Evolutionary conservation across 2,329 filamentous ascomycete genomes (phyloP).

Genomic region (Huntiella decipiens): DNA sequence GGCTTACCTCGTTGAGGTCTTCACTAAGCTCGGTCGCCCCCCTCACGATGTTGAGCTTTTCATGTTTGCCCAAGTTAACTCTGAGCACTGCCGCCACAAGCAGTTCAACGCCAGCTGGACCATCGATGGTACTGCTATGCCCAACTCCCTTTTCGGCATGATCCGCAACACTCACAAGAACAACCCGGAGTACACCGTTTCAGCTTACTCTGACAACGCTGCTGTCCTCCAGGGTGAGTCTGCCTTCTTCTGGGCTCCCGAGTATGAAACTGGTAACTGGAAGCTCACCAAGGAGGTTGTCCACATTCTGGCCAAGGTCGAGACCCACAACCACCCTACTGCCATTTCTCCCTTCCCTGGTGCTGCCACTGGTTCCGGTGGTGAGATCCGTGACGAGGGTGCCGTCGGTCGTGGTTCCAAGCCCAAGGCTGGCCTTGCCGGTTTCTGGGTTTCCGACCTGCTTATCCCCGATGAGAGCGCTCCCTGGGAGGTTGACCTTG

Average conservation of each 20-base stretch:
- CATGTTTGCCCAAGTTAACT: constrained; percentile 99
- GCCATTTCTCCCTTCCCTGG: constrained; percentile 86
- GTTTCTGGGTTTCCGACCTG: constrained; percentile 90
- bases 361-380: constrained; percentile 85
- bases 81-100: constrained; percentile 73
- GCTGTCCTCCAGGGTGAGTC: constrained; percentile 45
- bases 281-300: constrained; percentile 68
- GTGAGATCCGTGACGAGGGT: constrained; percentile 89
- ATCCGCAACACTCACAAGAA: constrained; percentile 86
- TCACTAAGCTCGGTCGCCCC: constrained; percentile 30
- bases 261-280: constrained; percentile 75
- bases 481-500: constrained; percentile 84
- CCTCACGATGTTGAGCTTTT: constrained; percentile 81
- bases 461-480: constrained; percentile 65
- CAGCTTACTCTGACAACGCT: constrained; percentile 93
- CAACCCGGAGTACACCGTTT: constrained; percentile 67
- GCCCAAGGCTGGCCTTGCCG: constrained; percentile 78
- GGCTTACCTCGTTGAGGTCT: constrained; percentile 66
- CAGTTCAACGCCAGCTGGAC: constrained; percentile 96
- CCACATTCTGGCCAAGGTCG: constrained; percentile 81
- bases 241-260: constrained; percentile 58
- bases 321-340: constrained; percentile 95
- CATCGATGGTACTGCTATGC: constrained; percentile 69
- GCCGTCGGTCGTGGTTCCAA: constrained; percentile 82
- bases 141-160: constrained; percentile 78